Base-by-base conservation (phyloP, 2,329 filamentous ascomycete genomes). In the Pyrenochaeta sp. region DNA sequence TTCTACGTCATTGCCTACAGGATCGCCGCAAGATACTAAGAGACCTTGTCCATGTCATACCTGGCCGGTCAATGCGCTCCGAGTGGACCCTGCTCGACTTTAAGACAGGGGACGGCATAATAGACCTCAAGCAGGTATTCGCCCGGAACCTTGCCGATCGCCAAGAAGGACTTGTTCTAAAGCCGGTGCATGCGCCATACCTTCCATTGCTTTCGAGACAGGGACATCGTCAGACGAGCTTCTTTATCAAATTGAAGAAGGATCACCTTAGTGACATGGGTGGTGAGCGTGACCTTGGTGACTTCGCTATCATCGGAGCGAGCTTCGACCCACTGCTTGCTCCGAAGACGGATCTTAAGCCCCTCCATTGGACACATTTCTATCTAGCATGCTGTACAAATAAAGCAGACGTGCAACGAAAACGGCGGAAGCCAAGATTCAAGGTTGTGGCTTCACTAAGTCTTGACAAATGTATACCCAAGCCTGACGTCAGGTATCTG, bases 221-320 rank as follows among this genome's bases (percentile, higher is more conserved):
- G 68, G 55, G 66, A 46, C 56, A 71, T 67, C 64, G 45, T 66
- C 67, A 42, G 50, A 56, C 68, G 65, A 78, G 66, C 61, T 81
- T 80, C 55, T 90, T 88, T 72, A 91, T 97, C 69, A 97, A 97
- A 77, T 77, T 97, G 42, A 97, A 97, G 76, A 97, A 96, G 75
- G 91, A 95, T 69, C 96, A 96, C 68, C 85, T 96, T 37, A 83
- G 85, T 27, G 87, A 87, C 2, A 86, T 94, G 72, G 92, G 92
- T 0, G 93, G 96, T 59, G 87, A 92, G 30, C 67, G 75, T 24
- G 76, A 79, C 50, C 52, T 78, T 7, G 91, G 91, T 9, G 93
- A 97, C 73, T 91, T 97, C 71, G 89, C 90, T 1, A 83, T 94
- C 1, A 80, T 97, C 2, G 93, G 91, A 0, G 93, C 87, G 5